Evolutionary conservation across 257 asterid species (phyloP).

Genomic region (Forsythia viridissima): DNA sequence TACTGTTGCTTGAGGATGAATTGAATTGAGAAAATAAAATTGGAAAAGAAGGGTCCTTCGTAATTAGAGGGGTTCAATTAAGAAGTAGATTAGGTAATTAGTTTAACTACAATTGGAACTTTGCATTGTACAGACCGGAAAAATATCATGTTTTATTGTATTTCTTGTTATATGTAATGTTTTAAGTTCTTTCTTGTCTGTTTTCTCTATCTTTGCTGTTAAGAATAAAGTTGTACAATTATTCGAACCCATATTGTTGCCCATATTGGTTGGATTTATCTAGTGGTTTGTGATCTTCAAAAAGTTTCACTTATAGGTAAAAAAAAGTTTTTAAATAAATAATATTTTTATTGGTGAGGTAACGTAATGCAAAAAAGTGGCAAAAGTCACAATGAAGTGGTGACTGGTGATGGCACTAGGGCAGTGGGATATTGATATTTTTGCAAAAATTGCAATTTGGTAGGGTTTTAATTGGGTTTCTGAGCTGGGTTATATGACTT

Average conservation of each 20-base stretch:
- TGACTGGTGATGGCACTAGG: too few relatives aligned
- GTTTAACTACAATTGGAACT: constrained; percentile 33
- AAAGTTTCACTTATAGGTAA: too few relatives aligned
- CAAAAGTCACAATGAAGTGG: too few relatives aligned
- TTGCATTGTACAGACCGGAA: constrained; percentile 57
- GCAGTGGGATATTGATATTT: too few relatives aligned
- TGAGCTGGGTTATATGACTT: too few relatives aligned
- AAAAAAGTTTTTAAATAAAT: background rate
- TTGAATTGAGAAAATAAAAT: constrained; percentile 22
- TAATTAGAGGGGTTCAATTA: constrained; percentile 31
- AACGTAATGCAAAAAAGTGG: too few relatives aligned
- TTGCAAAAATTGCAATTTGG: too few relatives aligned
- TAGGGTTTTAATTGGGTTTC: too few relatives aligned
- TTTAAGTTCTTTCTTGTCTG: constrained; percentile 28
- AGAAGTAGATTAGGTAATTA: constrained; percentile 40
- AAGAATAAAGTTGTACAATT: constrained; percentile 31
- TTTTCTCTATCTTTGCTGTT: constrained; percentile 10
- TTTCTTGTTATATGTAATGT: constrained; percentile 38
- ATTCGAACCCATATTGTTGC: constrained; percentile 6
- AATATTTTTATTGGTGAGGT: too few relatives aligned
- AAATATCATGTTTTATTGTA: constrained; percentile 50
- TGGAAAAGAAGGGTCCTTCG: constrained; percentile 16
- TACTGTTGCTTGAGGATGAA: constrained; percentile 47
- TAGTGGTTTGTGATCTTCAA: background rate
- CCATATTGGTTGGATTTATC: constrained; percentile 6